These are phyloP conservation scores for Ogataea pilisensis DNA, from an alignment of 805 yeast species.

Conservation along the genomic window DNA sequence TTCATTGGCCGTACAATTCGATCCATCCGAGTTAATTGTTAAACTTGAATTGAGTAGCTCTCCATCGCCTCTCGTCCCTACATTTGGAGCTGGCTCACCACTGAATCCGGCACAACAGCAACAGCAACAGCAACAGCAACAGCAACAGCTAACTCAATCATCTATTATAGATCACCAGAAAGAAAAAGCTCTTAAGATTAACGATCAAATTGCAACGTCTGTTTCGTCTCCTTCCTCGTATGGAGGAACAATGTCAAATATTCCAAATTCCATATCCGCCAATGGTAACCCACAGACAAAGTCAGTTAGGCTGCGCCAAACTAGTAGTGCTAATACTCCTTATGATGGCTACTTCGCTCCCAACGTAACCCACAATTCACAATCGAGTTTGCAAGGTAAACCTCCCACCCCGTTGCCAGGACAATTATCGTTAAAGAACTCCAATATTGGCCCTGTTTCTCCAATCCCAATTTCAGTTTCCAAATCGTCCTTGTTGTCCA, in stretches of 20 bases:
- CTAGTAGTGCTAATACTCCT: not conserved
- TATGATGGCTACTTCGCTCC: constrained; percentile 1
- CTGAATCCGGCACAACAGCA: not conserved
- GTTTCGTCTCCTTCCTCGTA: not conserved
- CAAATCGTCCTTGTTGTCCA: constrained; percentile 19
- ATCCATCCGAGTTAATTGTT: constrained; percentile 63
- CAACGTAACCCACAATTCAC: not conserved
- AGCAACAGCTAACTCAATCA: not conserved
- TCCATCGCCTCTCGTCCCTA: constrained; percentile 7
- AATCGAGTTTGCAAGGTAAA: constrained; percentile 2
- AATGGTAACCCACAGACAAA: no score
- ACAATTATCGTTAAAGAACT: constrained; percentile 2
- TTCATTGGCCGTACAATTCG: constrained; percentile 53
- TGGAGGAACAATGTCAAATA: no score
- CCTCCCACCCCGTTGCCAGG: constrained; percentile 6
- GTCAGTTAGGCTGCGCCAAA: not conserved
- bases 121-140: not conserved
- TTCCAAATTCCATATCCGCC: no score
- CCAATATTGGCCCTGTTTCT: constrained; percentile 20
- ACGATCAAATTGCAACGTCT: no score
- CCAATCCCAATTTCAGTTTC: constrained; percentile 27
- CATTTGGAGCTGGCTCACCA: not conserved
- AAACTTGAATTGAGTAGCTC: constrained; percentile 20
- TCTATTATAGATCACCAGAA: not conserved
- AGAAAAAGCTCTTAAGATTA: not conserved